phyloP scores from a whole-genome alignment of 352 stramenopile genomes.

The Pythium folliculosum region DNA sequence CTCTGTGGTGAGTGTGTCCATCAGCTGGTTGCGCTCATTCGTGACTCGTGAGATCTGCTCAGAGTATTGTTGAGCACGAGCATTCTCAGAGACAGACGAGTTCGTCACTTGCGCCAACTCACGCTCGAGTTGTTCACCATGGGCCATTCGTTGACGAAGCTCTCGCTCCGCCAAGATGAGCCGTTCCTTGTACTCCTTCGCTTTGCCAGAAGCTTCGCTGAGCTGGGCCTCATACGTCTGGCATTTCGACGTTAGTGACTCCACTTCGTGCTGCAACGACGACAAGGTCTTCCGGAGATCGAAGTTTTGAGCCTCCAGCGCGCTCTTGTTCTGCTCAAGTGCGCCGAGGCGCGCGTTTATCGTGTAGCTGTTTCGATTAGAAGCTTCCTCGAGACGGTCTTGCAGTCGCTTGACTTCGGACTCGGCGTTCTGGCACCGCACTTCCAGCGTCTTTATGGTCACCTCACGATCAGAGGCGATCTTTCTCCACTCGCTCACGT shows the following conservation, averaged over 20 bases:
- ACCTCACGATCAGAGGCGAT: slow-evolving; percentile 42
- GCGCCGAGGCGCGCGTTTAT: slow-evolving; percentile 57
- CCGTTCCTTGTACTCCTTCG: slow-evolving; percentile 39
- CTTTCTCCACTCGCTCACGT: slow-evolving; percentile 48
- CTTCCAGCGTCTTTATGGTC: slow-evolving; percentile 44
- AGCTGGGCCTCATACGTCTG: slow-evolving; percentile 37
- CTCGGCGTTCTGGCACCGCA: slow-evolving; percentile 43
- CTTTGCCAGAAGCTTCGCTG: slow-evolving; percentile 36
- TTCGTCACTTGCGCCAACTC: slow-evolving; percentile 39
- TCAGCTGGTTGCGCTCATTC: slow-evolving; percentile 47
- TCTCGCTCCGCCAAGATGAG: slow-evolving; percentile 31
- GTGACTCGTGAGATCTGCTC: slow-evolving; percentile 45
- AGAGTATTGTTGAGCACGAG: slow-evolving; percentile 38
- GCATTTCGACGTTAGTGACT: slow-evolving; percentile 50
- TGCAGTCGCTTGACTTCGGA: slow-evolving; percentile 42
- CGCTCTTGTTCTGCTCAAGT: slow-evolving; percentile 54
- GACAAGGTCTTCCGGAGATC: slow-evolving; percentile 47
- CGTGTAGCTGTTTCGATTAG: slow-evolving; percentile 44
- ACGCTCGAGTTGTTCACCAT: slow-evolving; percentile 48
- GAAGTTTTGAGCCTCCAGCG: slow-evolving; percentile 59
- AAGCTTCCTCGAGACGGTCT: slow-evolving; percentile 41
- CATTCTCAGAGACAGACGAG: slow-evolving; percentile 39
- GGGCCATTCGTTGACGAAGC: slow-evolving; percentile 30
- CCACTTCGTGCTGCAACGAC: slow-evolving; percentile 49
- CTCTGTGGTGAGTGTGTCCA: slow-evolving; percentile 47